Conservation (phyloP, 495 filamentous ascomycete genomes). For the Penicillium pulvis region DNA sequence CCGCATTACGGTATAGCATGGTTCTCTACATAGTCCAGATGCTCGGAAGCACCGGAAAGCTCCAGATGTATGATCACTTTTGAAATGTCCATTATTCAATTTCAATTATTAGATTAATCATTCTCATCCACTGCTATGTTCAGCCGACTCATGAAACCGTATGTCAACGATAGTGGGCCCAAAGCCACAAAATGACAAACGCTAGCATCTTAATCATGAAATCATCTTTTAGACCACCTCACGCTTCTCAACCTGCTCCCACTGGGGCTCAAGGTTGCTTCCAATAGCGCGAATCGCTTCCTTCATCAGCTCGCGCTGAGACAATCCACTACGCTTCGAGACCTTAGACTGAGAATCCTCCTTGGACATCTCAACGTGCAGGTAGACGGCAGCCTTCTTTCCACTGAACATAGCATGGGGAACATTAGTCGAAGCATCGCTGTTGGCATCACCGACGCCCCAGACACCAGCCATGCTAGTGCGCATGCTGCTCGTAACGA, state of each 20-base stretch:
- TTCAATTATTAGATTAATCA: not conserved
- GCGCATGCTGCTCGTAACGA: constrained; percentile 39
- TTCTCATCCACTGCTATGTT: not conserved
- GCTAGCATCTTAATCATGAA: not conserved
- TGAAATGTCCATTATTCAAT: not conserved
- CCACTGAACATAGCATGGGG: constrained; percentile 61
- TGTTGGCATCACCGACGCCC: constrained; percentile 58
- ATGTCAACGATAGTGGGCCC: not conserved
- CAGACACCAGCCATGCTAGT: constrained; percentile 55
- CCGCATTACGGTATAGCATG: not conserved
- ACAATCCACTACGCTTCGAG: constrained; percentile 31
- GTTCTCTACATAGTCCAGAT: not conserved
- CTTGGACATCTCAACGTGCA: constrained; percentile 48
- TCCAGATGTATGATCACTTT: not conserved
- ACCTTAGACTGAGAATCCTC: constrained; percentile 38
- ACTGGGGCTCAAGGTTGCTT: constrained; percentile 31
- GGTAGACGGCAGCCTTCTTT: constrained; percentile 56
- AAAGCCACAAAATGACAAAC: not conserved
- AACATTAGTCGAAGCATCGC: constrained; percentile 59
- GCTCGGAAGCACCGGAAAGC: not conserved
- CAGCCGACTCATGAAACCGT: not conserved
- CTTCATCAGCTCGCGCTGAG: constrained; percentile 28
- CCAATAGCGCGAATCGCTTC: constrained; percentile 37
- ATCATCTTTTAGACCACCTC: not conserved
- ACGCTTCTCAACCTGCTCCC: constrained; percentile 10